phyloP scores from a whole-genome alignment of 2,329 filamentous ascomycete genomes.

The Aspergillus awamori region DNA sequence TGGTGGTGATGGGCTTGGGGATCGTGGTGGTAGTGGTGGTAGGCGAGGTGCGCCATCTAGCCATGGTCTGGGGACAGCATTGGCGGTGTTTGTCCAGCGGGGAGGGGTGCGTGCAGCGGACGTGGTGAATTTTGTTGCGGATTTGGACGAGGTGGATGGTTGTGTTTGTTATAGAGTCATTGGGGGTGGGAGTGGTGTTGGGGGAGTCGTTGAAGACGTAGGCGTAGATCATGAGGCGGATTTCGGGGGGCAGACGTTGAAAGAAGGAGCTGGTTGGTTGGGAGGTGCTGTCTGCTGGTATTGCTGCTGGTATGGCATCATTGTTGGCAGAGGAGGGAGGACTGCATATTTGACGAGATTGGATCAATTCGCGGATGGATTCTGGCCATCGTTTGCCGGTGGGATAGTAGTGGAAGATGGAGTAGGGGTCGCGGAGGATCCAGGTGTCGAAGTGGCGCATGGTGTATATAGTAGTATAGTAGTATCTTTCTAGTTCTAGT shows the following conservation, averaged over 20 bases:
- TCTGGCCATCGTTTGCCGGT: slow-evolving; percentile 41
- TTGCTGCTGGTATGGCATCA: background rate
- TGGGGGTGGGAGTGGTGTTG: no score
- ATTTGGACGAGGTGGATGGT: slow-evolving; percentile 40
- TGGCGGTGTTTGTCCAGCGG: slow-evolving; percentile 34
- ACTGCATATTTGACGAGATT: slow-evolving; percentile 39
- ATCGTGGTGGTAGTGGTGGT: background rate
- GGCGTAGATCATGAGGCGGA: slow-evolving; percentile 43
- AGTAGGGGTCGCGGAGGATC: slow-evolving; percentile 44
- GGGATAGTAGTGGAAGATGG: slow-evolving; percentile 44
- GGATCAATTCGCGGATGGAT: slow-evolving; percentile 39
- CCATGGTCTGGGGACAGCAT: slow-evolving; percentile 37
- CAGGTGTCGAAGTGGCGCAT: slow-evolving; percentile 46
- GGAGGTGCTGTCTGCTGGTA: slow-evolving; percentile 9
- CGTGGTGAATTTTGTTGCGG: slow-evolving; percentile 39
- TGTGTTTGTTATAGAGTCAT: slow-evolving; percentile 7
- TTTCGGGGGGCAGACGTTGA: slow-evolving; percentile 37
- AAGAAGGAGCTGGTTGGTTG: slow-evolving; percentile 29
- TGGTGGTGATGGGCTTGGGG: slow-evolving; percentile 22
- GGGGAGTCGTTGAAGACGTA: slow-evolving; percentile 37
- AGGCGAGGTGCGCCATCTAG: slow-evolving; percentile 34
- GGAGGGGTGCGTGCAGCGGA: slow-evolving; percentile 32
- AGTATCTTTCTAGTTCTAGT: background rate
- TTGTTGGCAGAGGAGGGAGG: slow-evolving; percentile 17
- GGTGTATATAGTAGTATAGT: background rate